These are phyloP conservation scores for Chrysosporium keratinophilum DNA, from an alignment of 2,329 filamentous ascomycete genomes.

Conservation along the genomic window DNA sequence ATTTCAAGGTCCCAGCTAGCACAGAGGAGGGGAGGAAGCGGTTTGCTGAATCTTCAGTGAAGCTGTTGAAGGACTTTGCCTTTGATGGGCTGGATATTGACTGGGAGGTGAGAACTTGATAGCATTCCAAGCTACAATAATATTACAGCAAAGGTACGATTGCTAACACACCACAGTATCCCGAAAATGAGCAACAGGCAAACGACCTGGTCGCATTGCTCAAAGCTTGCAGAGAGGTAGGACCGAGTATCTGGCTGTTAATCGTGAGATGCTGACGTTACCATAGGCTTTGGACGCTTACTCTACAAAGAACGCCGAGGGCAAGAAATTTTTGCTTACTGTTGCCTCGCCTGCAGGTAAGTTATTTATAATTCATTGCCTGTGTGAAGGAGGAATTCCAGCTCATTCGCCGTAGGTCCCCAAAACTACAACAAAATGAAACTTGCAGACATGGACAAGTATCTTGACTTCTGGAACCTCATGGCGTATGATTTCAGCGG, in stretches of 20 bases:
- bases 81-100: conserved; percentile 45
- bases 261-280: not conserved
- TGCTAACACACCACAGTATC: conserved; percentile 22
- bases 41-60: conserved; percentile 61
- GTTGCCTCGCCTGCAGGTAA: conserved; percentile 38
- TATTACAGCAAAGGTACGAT: no score
- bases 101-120: conserved; percentile 28
- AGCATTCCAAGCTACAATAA: no score
- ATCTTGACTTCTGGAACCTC: conserved; percentile 44
- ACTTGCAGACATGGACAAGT: conserved; percentile 37
- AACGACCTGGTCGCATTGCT: conserved; percentile 29
- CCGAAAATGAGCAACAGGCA: conserved; percentile 26
- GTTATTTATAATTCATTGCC: not conserved
- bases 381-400: no score
- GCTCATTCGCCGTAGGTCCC: conserved; percentile 26
- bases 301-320: conserved; percentile 29
- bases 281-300: conserved; percentile 34
- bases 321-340: conserved; percentile 38
- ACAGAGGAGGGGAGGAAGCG: conserved; percentile 47
- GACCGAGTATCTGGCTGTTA: not conserved
- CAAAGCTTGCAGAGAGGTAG: conserved; percentile 24
- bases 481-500: conserved; percentile 90
- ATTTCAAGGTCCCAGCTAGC: conserved; percentile 59
- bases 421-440: conserved; percentile 36
- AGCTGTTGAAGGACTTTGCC: conserved; percentile 65